A percentile compares a stretch with the other conserved stretches of the same genome.
Evolutionary conservation across 352 stramenopile species (phyloP).

Genomic region (Chrysophaeum taylorii): DNA sequence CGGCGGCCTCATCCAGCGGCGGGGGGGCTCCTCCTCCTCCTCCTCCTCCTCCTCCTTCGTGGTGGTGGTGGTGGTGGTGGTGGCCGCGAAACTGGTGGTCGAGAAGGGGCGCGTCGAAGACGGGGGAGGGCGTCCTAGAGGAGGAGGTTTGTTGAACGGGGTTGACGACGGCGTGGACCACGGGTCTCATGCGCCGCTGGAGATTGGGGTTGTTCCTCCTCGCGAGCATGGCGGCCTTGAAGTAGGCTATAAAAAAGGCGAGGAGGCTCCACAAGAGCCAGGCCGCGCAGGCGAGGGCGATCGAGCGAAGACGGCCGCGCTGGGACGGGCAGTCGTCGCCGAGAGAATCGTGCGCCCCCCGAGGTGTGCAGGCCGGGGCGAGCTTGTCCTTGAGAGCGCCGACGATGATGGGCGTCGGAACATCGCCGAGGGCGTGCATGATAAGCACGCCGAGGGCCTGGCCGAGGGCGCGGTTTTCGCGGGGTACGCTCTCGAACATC

Average conservation of each 20-base stretch:
- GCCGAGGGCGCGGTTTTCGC: conserved; percentile 67
- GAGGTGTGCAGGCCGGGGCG: conserved; percentile 60
- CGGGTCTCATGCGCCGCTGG: too few species aligned
- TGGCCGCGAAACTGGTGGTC: too few species aligned
- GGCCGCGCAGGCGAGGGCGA: neutral
- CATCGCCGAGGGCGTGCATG: conserved; percentile 81
- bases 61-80: too few species aligned
- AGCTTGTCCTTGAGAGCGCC: conserved; percentile 78
- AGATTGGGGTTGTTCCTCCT: too few species aligned
- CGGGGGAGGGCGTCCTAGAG: too few species aligned
- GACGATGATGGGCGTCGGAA: conserved; percentile 79
- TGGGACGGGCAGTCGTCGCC: conserved; percentile 15
- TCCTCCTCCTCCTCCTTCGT: too few species aligned
- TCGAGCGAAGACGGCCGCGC: neutral
- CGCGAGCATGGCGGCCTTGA: neutral
- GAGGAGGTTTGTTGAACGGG: too few species aligned
- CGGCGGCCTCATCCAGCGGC: too few species aligned
- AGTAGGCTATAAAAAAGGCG: neutral
- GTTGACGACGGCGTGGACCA: too few species aligned
- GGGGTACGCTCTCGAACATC: conserved; percentile 28
- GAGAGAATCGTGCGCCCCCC: conserved; percentile 30
- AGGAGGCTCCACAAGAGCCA: neutral
- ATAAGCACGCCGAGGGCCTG: conserved; percentile 75
- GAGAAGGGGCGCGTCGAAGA: too few species aligned
- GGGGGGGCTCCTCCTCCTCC: too few species aligned